Evolutionary conservation across 257 asterid species (phyloP), one percentile per base, ranked within the genome.

Genomic region (Salvia rosmarinus): DNA sequence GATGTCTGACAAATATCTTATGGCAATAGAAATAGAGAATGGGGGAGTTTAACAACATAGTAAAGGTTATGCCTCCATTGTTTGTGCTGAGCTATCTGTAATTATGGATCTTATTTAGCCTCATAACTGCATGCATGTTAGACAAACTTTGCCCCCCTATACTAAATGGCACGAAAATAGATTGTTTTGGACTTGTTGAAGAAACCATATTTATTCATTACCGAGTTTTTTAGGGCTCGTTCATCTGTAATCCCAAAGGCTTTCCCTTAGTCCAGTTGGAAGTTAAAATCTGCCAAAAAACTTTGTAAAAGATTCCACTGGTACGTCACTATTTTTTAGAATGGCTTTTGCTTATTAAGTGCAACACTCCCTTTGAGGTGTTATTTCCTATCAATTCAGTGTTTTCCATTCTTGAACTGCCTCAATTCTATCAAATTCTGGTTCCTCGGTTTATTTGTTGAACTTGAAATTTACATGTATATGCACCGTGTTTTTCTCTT

Each of bases 331-430:
- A 9, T 39, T 39, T 39, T 39, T 39, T 2, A 3, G 44, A 39
- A 39, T 20, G 39, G 21, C 3, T 65, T 60, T 66, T 68, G 8
- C 40, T 42, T 17, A 65, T n/a, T 34, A 19, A 44, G 56, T 74
- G 52, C 51, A 57, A 32, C 25, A 5, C 30, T 21, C 55, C n/a
- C n/a, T n/a, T n/a, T n/a, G n/a, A n/a, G n/a, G n/a, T n/a, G n/a
- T n/a, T n/a, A n/a, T n/a, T n/a, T n/a, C 30, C 30, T 25, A 25
- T 25, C 30, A 25, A 25, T 25, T 25, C 30, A 25, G 30, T 25
- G 3, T 25, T 25, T 25, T 25, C 30, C 1, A 25, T 32, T 32
- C 37, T 32, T 32, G 37, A 32, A 39, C 44, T 0, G 13, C 44
- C 44, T 39, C 9, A 39, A 39, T 12, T 39, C 11, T 39, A 39